Base-by-base conservation (phyloP, 1,284 basidiomycete species). In the Austroboletus novae-zelandiae region DNA sequence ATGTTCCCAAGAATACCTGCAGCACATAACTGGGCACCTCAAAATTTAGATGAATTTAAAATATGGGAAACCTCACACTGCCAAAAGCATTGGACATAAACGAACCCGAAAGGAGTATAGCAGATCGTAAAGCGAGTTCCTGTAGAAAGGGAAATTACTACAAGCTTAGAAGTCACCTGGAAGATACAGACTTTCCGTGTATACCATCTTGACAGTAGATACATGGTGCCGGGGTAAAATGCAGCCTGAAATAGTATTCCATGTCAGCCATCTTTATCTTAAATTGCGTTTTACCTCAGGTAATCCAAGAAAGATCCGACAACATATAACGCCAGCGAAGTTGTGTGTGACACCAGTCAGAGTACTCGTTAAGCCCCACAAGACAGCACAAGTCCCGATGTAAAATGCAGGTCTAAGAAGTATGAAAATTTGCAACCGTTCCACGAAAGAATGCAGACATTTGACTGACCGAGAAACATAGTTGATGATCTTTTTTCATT, bases 51-150 rank as follows among this genome's bases (percentile, higher is more conserved):
- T 14, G 25, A 7, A 31, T 27, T 23, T 27, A 23, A 9, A 34
- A 31, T 51, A 52, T 11, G 15, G 34, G 20, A 40, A 40, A 20
- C 57, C 80, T 63, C 50, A 84, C 82, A 48, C 78, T 73, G 39
- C 86, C 86, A 62, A 90, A 89, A 2, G 88, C 87, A 67, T 89
- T 89, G 1, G 84, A 85, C 47, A 89, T 76, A 17, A 89, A 69
- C 5, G 83, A 64, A n/a, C 86, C 86, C 14, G 76, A 76, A 65
- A 84, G 89, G 4, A 91, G 74, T 47, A 89, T 75, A 1, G 85
- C 83, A 43, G 83, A 81, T 40, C 89, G 79, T 53, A 89, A 80
- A 0, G 81, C 81, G 5, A 86, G 69, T 68, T 86, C 81, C 81
- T 83, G 18, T 2, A 17, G 13, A 20, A 49, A 39, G 17, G 37